Evolutionary conservation across 805 yeast species (phyloP), one percentile per base, ranked within the genome.

Genomic region (Ogataea angusta): DNA sequence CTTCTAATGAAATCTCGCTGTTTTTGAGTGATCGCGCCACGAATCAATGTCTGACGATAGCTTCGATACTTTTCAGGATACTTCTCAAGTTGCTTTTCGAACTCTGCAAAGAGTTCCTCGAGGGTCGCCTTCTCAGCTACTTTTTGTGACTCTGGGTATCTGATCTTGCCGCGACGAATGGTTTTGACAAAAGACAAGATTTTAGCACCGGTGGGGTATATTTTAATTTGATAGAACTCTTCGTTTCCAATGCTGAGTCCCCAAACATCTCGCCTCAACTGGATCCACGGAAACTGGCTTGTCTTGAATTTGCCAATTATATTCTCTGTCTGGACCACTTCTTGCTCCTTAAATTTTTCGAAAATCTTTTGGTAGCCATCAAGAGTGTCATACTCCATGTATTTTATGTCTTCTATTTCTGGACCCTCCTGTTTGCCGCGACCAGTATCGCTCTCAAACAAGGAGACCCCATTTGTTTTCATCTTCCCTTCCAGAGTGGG

Each of bases 301-400:
- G 34, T 42, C 36, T 23, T 38, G 19, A 51, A 42, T 24, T 36
- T 36, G 6, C 42, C 43, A 18, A 42, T 28, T 5, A 49, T 29
- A 30, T 53, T 49, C 6, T 45, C 46, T 4, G 42, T 30, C 10
- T 15, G 19, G 6, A 29, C 36, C 34, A 29, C 34, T 18, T 26
- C 40, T 36, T 28, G 47, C 14, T 38, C 40, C 15, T 38, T 42
- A 5, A 53, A 49, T 12, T 50, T 43, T n/a, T 40, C 39, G 15
- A 59, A 32, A 18, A 60, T 32, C 10, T 59, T 59, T 6, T 57
- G 47, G 22, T 51, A 53, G 1, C 62, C 62, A 34, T 57, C 60
- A 34, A 49, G 48, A 19, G 51, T 57, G n/a, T 52, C 52, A 28
- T 57, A 46, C 24, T 61, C 63, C 21, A 61, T 47, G 31, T 57